phyloP scores from a whole-genome alignment of 2,329 filamentous ascomycete genomes.

The Cladophialophora yegresii region DNA sequence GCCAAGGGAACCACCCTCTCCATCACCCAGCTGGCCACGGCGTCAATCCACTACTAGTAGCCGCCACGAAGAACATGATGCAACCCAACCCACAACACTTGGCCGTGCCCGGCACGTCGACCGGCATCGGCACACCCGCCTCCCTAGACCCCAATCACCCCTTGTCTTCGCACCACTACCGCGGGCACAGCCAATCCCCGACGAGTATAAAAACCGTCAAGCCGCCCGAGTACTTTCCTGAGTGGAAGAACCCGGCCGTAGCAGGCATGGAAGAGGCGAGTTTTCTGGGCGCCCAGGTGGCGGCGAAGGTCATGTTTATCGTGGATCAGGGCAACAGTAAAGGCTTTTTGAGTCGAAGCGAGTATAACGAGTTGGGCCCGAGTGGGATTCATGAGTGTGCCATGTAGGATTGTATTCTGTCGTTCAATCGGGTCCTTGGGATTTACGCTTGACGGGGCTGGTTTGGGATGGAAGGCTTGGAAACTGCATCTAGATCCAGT shows the following conservation, averaged over 20 bases:
- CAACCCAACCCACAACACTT: slow-evolving; percentile 46
- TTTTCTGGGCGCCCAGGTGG: slow-evolving; percentile 86
- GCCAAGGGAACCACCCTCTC: slow-evolving; percentile 52
- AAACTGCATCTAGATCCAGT: not conserved
- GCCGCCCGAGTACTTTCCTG: slow-evolving; percentile 80
- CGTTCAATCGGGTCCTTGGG: not conserved
- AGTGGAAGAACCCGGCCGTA: slow-evolving; percentile 75
- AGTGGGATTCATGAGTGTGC: slow-evolving; percentile 62
- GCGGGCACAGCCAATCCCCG: slow-evolving; percentile 71
- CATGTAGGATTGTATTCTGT: slow-evolving; percentile 37
- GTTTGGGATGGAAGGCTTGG: not conserved
- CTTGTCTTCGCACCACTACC: slow-evolving; percentile 53
- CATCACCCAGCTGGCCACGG: slow-evolving; percentile 60
- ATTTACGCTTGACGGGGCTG: not conserved
- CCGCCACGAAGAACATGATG: slow-evolving; percentile 63
- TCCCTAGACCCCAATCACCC: slow-evolving; percentile 37
- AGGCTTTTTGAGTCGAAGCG: slow-evolving; percentile 67
- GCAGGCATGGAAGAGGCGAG: slow-evolving; percentile 73
- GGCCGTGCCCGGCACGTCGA: slow-evolving; percentile 43
- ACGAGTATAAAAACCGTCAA: slow-evolving; percentile 78
- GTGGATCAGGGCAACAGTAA: slow-evolving; percentile 67
- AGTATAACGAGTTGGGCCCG: slow-evolving; percentile 69
- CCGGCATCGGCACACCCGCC: slow-evolving; percentile 13
- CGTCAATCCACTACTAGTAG: slow-evolving; percentile 88
- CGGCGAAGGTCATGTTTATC: slow-evolving; percentile 72